A percentile compares a stretch with the other conserved stretches of the same genome.
phyloP scores from a whole-genome alignment of 176 grass and related monocot species.

The Oryza meridionalis region DNA sequence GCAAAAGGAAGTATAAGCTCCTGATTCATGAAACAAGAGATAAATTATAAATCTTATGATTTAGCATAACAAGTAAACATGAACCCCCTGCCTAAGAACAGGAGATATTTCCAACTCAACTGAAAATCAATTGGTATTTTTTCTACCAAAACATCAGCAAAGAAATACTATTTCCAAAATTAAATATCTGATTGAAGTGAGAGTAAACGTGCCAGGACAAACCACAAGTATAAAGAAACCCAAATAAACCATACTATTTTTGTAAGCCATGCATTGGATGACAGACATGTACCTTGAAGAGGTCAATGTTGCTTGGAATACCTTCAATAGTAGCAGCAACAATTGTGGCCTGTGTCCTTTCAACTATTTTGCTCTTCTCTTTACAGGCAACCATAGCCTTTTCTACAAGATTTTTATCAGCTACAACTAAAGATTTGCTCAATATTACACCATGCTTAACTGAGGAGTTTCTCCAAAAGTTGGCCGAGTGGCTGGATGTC shows the following conservation, averaged over 20 bases:
- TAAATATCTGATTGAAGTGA: constrained; percentile 16
- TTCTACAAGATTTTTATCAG: constrained; percentile 80
- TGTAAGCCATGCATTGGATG: constrained; percentile 25
- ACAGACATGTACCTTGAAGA: constrained; percentile 85
- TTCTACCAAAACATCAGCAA: neutral
- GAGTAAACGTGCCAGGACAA: neutral
- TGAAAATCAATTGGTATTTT: neutral
- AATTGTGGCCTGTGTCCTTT: constrained; percentile 88
- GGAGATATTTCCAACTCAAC: neutral
- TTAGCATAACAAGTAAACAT: constrained; percentile 23
- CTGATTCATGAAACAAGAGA: constrained; percentile 50
- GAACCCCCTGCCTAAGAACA: neutral
- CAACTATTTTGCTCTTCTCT: constrained; percentile 78
- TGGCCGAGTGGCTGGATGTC: constrained; percentile 62
- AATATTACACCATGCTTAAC: constrained; percentile 75
- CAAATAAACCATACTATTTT: constrained; percentile 1
- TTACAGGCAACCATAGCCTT: constrained; percentile 75
- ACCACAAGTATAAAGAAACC: constrained; percentile 1
- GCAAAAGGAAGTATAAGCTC: constrained; percentile 94
- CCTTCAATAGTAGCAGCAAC: constrained; percentile 95
- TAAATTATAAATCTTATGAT: constrained; percentile 22
- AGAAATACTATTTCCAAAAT: neutral
- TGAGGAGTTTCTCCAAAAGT: constrained; percentile 86
- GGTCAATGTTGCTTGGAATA: constrained; percentile 98
- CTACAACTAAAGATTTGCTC: constrained; percentile 90